Evolutionary conservation across 305 asterid species (phyloP).

Genomic region (Fraxinus sp.): DNA sequence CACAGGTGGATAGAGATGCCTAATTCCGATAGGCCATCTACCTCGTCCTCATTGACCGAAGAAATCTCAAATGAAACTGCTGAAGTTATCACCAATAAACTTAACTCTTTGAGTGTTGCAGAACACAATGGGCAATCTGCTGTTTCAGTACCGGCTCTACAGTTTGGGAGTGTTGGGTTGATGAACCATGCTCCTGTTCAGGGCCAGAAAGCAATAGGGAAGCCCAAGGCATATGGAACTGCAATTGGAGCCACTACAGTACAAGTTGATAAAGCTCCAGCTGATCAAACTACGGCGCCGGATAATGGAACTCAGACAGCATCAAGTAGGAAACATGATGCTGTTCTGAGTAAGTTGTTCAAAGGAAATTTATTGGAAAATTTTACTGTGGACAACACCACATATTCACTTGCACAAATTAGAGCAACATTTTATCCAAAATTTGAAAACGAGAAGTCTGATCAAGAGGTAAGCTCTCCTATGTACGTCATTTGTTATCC

Average conservation of each 20-base stretch:
- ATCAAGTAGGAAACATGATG: slow-evolving; percentile 38
- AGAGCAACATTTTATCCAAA: slow-evolving; percentile 96
- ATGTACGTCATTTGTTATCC: slow-evolving; percentile 17
- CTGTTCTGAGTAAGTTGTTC: slow-evolving; percentile 51
- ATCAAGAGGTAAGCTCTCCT: slow-evolving; percentile 71
- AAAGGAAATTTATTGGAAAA: slow-evolving; percentile 57
- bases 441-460: slow-evolving; percentile 97
- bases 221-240: slow-evolving; percentile 68
- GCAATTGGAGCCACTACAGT: slow-evolving; percentile 37
- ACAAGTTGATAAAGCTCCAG: slow-evolving; percentile 39
- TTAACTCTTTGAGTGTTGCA: slow-evolving; percentile 44
- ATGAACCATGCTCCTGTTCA: slow-evolving; percentile 36
- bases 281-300: slow-evolving; percentile 22
- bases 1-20: slow-evolving; percentile 54
- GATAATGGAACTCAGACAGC: slow-evolving; percentile 35
- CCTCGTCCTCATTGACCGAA: slow-evolving; percentile 36
- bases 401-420: slow-evolving; percentile 68
- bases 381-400: slow-evolving; percentile 69
- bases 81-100: slow-evolving; percentile 42
- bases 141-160: slow-evolving; percentile 35
- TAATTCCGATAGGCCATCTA: slow-evolving; percentile 25
- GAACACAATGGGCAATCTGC: slow-evolving; percentile 45
- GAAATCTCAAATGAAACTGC: slow-evolving; percentile 36
- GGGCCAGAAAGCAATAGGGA: slow-evolving; percentile 54
- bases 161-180: slow-evolving; percentile 45